Evolutionary conservation across 306 rosid species (phyloP).

Genomic region (Urtica urens): DNA sequence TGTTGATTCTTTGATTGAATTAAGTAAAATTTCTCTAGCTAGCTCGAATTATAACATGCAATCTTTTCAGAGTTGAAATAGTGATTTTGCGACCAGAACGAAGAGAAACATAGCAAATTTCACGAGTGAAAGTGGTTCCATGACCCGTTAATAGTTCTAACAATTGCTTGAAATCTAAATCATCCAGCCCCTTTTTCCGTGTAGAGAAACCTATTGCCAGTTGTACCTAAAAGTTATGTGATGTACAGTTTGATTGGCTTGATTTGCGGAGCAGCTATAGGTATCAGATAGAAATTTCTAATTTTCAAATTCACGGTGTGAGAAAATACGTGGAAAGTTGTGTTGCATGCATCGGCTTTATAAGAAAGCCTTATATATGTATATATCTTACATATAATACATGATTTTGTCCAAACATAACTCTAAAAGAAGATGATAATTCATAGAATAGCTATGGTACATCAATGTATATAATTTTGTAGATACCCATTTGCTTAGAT

Average conservation of each 20-base stretch:
- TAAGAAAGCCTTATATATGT: no score
- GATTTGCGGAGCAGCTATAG: constrained; percentile 2
- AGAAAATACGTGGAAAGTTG: background rate
- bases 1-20: constrained; percentile 1
- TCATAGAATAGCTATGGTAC: no score
- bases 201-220: background rate
- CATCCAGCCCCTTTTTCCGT: background rate
- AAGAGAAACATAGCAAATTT: background rate
- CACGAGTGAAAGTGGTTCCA: background rate
- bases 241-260: background rate
- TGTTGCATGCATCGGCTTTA: no score
- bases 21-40: background rate
- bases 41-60: no score
- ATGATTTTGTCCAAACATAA: no score
- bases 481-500: background rate
- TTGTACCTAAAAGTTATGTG: background rate
- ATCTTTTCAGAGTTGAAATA: no score
- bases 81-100: background rate
- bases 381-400: no score
- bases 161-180: no score
- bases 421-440: no score
- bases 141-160: background rate
- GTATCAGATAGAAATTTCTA: background rate
- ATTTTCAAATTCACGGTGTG: background rate
- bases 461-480: no score